phyloP scores from a whole-genome alignment of 331 rosid genomes.

The Rhamnella rubrinervis region DNA sequence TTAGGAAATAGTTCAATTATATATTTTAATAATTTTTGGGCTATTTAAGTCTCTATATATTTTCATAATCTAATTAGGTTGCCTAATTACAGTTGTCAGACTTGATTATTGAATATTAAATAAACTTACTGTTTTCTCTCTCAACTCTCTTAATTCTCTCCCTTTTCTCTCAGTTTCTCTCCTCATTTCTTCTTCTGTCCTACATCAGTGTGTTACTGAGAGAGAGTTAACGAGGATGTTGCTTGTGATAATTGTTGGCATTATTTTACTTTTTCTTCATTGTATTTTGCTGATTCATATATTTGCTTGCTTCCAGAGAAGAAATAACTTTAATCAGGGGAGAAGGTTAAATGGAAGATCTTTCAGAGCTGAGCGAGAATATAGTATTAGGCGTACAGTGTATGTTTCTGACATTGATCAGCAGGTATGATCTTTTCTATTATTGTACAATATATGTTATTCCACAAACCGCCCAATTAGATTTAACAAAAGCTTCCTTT shows the following conservation, averaged over 20 bases:
- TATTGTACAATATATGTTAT: neutral
- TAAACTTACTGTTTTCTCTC: no score
- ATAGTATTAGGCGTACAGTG: slow-evolving; percentile 77
- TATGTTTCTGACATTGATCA: slow-evolving; percentile 96
- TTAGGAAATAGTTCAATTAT: no score
- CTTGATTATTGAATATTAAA: no score
- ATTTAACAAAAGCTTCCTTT: slow-evolving; percentile 24
- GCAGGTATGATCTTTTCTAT: slow-evolving; percentile 48
- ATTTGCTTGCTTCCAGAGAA: slow-evolving; percentile 56
- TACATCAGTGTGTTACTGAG: neutral
- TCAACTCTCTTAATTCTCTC: no score
- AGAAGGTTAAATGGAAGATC: slow-evolving; percentile 76
- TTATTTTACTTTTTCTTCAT: neutral
- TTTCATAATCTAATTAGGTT: no score
- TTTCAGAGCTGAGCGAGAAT: slow-evolving; percentile 80
- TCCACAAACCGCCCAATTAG: neutral
- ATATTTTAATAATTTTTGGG: no score
- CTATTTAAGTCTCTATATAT: no score
- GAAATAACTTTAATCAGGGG: slow-evolving; percentile 64
- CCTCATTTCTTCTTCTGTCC: no score
- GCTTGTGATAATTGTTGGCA: slow-evolving; percentile 1
- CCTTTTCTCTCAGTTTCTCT: no score
- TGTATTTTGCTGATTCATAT: neutral
- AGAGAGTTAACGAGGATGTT: slow-evolving; percentile 9
- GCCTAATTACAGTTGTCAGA: no score